phyloP scores from a whole-genome alignment of 2,329 filamentous ascomycete species.

The Penicillium aurantiogriseum region DNA sequence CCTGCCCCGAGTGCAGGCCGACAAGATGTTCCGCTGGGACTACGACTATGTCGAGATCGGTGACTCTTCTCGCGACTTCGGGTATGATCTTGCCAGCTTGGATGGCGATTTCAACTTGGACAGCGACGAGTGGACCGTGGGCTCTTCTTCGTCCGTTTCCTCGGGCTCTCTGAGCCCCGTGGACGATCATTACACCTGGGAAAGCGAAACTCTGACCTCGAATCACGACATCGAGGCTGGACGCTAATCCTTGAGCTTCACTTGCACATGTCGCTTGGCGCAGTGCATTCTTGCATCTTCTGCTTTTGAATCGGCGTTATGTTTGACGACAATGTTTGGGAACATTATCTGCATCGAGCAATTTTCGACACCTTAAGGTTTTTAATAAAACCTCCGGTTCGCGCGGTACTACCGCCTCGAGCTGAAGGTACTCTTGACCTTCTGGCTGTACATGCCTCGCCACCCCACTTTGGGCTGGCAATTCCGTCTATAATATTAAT shows the following conservation, averaged over 20 bases:
- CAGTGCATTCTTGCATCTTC: slow-evolving; percentile 31
- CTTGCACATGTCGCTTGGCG: slow-evolving; percentile 24
- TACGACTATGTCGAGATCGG: slow-evolving; percentile 92
- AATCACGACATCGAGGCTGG: slow-evolving; percentile 42
- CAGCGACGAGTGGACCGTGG: slow-evolving; percentile 87
- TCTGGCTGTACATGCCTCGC: slow-evolving; percentile 41
- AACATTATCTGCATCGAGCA: slow-evolving; percentile 39
- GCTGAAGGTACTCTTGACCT: slow-evolving; percentile 23
- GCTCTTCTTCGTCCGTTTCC: slow-evolving; percentile 74
- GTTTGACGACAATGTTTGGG: slow-evolving; percentile 39
- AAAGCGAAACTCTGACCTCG: slow-evolving; percentile 40
- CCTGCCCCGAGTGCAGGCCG: slow-evolving; percentile 75
- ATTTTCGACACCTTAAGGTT: slow-evolving; percentile 39
- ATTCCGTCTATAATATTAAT: slow-evolving; percentile 44
- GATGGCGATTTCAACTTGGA: slow-evolving; percentile 60
- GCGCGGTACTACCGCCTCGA: slow-evolving; percentile 23
- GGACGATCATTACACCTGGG: slow-evolving; percentile 55
- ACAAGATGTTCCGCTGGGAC: slow-evolving; percentile 88
- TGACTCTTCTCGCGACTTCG: slow-evolving; percentile 55
- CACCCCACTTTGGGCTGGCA: slow-evolving; percentile 18
- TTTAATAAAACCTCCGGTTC: slow-evolving; percentile 36
- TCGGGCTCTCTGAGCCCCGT: slow-evolving; percentile 63
- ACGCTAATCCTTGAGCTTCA: slow-evolving; percentile 26
- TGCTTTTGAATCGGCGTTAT: slow-evolving; percentile 35
- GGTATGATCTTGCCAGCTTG: slow-evolving; percentile 57